Percentiles rank a stretch among this genome's conserved stretches.
Conservation (phyloP, 306 rosid genomes). For the Crataegus laevigata region DNA sequence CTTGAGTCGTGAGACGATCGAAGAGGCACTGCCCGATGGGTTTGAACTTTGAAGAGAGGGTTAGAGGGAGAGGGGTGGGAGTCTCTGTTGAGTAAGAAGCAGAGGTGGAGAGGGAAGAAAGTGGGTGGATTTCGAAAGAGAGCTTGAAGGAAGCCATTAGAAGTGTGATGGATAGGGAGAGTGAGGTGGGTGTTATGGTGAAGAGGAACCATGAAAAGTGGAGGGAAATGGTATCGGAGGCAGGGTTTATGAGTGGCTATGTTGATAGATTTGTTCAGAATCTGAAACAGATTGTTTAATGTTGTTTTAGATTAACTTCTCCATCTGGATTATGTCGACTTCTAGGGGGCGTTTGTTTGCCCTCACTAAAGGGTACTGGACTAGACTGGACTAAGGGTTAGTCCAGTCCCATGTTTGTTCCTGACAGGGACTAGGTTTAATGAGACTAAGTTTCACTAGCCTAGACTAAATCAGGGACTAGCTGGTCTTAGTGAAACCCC, state of each 20-base stretch:
- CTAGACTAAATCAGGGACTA: no score
- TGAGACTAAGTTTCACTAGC: no score
- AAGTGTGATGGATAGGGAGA: constrained; percentile 25
- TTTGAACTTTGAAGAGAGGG: constrained; percentile 50
- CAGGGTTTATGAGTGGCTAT: constrained; percentile 18
- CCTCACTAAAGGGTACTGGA: no score
- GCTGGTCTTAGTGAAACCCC: no score
- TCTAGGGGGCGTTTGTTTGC: no score
- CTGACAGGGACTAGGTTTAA: no score
- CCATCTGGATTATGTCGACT: neutral
- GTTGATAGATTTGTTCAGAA: constrained; percentile 18
- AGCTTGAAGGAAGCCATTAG: constrained; percentile 26
- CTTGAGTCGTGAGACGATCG: constrained; percentile 26
- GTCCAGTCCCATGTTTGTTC: no score
- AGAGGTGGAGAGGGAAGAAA: constrained; percentile 25
- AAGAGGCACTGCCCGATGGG: constrained; percentile 46
- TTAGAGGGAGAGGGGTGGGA: constrained; percentile 51
- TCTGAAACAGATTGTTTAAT: neutral
- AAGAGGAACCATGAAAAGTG: constrained; percentile 30
- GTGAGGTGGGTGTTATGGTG: constrained; percentile 25
- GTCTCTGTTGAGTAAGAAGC: constrained; percentile 39
- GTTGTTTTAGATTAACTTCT: neutral
- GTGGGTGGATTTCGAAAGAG: constrained; percentile 31
- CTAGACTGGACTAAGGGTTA: no score
- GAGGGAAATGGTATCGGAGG: constrained; percentile 4